These are phyloP conservation scores for Mariannaea sp. DNA, from an alignment of 2,329 filamentous ascomycete species.

Conservation along the genomic window DNA sequence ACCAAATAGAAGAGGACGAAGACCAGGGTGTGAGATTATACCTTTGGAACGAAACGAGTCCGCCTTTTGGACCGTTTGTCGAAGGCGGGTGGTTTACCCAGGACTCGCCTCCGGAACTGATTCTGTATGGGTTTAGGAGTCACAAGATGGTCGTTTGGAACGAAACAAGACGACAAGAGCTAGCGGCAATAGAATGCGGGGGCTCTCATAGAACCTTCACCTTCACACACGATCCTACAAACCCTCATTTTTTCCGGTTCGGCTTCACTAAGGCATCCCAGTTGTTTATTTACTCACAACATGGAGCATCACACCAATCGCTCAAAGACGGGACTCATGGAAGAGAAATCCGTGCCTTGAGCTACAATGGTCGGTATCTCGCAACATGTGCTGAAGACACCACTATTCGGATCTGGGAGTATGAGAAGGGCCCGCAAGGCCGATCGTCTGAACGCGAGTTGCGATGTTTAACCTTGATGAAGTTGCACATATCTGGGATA, in stretches of 20 bases:
- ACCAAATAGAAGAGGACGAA: conserved; percentile 43
- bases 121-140: conserved; percentile 81
- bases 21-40: conserved; percentile 39
- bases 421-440: conserved; percentile 34
- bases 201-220: conserved; percentile 82
- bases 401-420: conserved; percentile 73
- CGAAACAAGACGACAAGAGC: conserved; percentile 69
- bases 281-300: conserved; percentile 54
- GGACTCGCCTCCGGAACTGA: conserved; percentile 55
- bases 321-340: conserved; percentile 79
- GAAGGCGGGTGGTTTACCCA: conserved; percentile 69
- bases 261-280: conserved; percentile 75
- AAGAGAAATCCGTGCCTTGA: conserved; percentile 72
- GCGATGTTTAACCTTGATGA: conserved; percentile 66
- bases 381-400: conserved; percentile 77
- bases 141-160: conserved; percentile 84
- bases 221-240: conserved; percentile 39
- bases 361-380: conserved; percentile 48
- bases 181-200: conserved; percentile 78
- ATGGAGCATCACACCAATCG: conserved; percentile 46
- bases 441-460: conserved; percentile 30
- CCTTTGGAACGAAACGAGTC: conserved; percentile 69
- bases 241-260: conserved; percentile 54
- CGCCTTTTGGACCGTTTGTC: conserved; percentile 76
- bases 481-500: conserved; percentile 81